Conservation (phyloP, 2,329 filamentous ascomycete species). For the Trichoderma hamatum region DNA sequence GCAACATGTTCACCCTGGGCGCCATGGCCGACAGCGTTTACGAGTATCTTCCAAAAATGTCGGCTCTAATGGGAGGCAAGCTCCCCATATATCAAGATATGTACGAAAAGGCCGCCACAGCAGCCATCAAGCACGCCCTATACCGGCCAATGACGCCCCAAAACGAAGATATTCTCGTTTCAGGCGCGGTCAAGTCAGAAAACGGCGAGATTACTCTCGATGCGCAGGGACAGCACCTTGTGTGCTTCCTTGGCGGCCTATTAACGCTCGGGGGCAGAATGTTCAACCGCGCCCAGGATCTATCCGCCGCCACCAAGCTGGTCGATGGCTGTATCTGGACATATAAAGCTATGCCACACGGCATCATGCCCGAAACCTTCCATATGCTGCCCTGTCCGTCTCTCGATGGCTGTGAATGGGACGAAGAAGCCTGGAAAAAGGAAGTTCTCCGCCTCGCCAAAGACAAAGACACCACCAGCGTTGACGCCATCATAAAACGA, state of each 20-base stretch:
- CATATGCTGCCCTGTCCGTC: constrained; percentile 45
- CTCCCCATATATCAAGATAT: constrained; percentile 63
- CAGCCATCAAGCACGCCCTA: constrained; percentile 64
- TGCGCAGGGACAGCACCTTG: constrained; percentile 55
- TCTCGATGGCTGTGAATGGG: constrained; percentile 40
- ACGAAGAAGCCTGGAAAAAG: constrained; percentile 42
- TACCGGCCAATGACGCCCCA: constrained; percentile 69
- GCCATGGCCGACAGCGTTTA: constrained; percentile 59
- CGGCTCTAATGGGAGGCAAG: constrained; percentile 65
- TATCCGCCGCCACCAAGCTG: constrained; percentile 51
- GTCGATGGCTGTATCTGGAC: constrained; percentile 60
- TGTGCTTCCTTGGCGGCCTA: constrained; percentile 68
- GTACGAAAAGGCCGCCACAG: constrained; percentile 63
- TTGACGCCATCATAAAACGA: constrained; percentile 36
- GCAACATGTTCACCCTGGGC: constrained; percentile 53
- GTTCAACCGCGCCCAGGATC: constrained; percentile 50
- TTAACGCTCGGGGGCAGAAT: constrained; percentile 64
- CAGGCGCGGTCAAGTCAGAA: constrained; percentile 52
- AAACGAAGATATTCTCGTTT: constrained; percentile 65
- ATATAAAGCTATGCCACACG: constrained; percentile 54
- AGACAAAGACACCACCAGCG: constrained; percentile 27
- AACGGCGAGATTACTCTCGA: constrained; percentile 51
- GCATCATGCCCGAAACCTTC: constrained; percentile 60
- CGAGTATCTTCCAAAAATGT: constrained; percentile 65
- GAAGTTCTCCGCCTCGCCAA: constrained; percentile 33